Base-by-base conservation (phyloP, 306 rosid genomes). In the Quercus gilva region DNA sequence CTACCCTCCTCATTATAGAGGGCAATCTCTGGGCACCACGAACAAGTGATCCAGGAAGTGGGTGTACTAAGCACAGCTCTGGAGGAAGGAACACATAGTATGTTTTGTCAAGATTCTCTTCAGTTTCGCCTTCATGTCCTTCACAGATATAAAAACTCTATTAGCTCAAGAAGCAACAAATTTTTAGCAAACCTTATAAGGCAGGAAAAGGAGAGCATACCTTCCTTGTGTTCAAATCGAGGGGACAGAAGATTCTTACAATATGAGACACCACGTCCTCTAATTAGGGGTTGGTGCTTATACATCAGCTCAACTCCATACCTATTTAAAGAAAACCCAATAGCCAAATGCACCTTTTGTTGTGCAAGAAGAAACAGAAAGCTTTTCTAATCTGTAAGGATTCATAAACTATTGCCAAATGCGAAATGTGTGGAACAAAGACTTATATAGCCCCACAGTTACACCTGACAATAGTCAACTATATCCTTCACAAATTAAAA, bases 21-120 rank as follows among this genome's bases (percentile, higher is more conserved):
- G 99, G 99, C 79, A 95, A 83, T 87, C 99, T 90, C 79, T 95
- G 99, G 75, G 98, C 99, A 69, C 99, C 98, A 67, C 99, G 98
- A 81, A 95, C 92, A 74, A 95, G 98, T 74, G 94, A 90, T 78
- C 99, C 98, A 64, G 97, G 90, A 76, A 95, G 88, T 17, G 99
- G 96, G 86, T 95, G 99, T 69, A 93, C 91, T 60, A 95, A 83
- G 79, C 99, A 95, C 37, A 93, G 80, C 91, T 95, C 99, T 0
- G 97, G 97, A 84, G 99, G 99, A 71, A 95, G 99, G 79, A 87
- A 95, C 65, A 95, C 99, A 75, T 91, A 95, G 82, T 95, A 95
- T 49, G 98, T 95, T 81, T 93, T 95, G 88, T 93, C 99, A 78
- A 86, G 92, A 79, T 76, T 70, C 81, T 90, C 99, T 45, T 90